Evolutionary conservation across 148 eudicot genomes (phyloP), one percentile per base, ranked within the genome.

Genomic region (Heliamphora exappendiculata): DNA sequence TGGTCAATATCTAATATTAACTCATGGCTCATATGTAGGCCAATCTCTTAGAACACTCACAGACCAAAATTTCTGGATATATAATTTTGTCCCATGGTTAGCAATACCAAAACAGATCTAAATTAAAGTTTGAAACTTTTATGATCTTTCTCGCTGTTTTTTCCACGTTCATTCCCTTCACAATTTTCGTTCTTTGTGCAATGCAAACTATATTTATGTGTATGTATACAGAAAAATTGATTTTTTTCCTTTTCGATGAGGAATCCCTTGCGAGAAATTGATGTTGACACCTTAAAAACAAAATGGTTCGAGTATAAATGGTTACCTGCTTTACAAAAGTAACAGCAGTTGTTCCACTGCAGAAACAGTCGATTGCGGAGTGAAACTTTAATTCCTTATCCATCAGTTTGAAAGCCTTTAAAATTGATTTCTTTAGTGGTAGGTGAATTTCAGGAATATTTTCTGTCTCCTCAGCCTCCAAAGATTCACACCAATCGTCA

Each of bases 271-370:
- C n/a, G n/a, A 70, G 29, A 50, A 45, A 11, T 0, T 47, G 12
- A 68, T 33, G 3, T 49, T 50, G 8, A 50, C 34, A 70, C 59
- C 16, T 16, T 6, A 20, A 72, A 19, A 20, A 36, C 34, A 51
- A 72, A 47, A 10, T 22, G 45, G 14, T 33, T 60, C 31, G 26
- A 71, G 33, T 28, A 4, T 24, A 28, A 4, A 72, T 24, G 74
- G 6, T 33, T 81, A 87, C 90, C 90, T 87, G 86, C 70, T 78
- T 83, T 42, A 87, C 79, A 78, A 87, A 63, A 26, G 88, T 60
- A 73, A 87, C 90, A 16, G 86, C 86, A 62, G 90, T 87, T 68
- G 88, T 64, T 75, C 90, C 90, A 73, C 90, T 87, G 80, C 90
- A 87, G 74, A 79, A 87, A 75, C 90, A 87, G 67, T 87, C 90